Base-by-base conservation (phyloP, 1,284 basidiomycete genomes). In the Singerocomus rubriflavus region DNA sequence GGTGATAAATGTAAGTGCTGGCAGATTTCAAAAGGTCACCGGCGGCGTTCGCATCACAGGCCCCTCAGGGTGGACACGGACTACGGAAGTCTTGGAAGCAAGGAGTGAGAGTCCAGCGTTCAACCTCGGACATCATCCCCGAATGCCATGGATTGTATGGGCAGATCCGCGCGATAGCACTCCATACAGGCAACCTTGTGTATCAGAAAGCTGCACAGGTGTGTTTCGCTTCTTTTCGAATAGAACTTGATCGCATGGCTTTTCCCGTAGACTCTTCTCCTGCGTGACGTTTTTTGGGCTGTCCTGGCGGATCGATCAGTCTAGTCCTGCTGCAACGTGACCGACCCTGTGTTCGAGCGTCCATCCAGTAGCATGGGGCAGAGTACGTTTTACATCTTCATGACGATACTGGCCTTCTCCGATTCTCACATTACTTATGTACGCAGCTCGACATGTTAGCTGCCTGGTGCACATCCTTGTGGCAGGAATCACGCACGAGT, bases 281-380 rank as follows among this genome's bases (percentile, higher is more conserved):
- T 77, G 13, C 66, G 73, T 34, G 74, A 73, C 50, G 70, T 79
- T 21, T 74, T 73, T 55, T 64, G 71, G 34, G 66, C 71, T 47
- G 54, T 64, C 16, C 63, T 71, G 25, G 62, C 61, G 33, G 72
- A 74, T 59, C 57, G 62, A 30, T 59, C 69, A 29, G 73, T 75
- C 17, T 75, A 76, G 53, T 59, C 57, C 29, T 68, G 62, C 48
- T 63, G 62, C 14, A 50, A 63, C 30, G 52, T 46, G 25, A 63
- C 69, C 72, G 33, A 55, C 60, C 44, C 61, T 67, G 45, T 64
- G 64, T 52, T 63, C 32, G 65, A 69, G 41, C 66, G 63, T 51
- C 63, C 65, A 27, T 60, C 61, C 52, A 62, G 55, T 29, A 54
- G 53, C 44, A 70, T 69, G 68, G 63, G 25, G 63, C 66, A 51